Conservation (phyloP, 2,329 filamentous ascomycete genomes). For the Monilinia polystroma region DNA sequence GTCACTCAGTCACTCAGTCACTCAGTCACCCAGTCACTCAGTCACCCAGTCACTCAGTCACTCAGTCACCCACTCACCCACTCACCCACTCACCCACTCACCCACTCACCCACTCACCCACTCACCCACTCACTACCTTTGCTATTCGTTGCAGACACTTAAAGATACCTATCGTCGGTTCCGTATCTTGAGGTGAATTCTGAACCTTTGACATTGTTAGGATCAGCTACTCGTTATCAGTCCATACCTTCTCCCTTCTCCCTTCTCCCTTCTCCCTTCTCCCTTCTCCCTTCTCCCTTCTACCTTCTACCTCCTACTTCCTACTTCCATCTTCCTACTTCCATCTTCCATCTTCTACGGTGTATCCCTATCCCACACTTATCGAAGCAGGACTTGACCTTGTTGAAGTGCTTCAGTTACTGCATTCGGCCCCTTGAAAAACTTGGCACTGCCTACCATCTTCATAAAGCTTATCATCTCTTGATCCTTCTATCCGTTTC, state of each 20-base stretch:
- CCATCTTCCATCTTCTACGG: not conserved
- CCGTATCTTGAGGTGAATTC: not conserved
- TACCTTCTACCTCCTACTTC: not conserved
- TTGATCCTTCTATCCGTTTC: not conserved
- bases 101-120: too few species aligned
- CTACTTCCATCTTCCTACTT: not conserved
- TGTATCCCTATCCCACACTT: not conserved
- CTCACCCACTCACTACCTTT: not conserved
- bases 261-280: too few species aligned
- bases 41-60: too few species aligned
- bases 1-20: too few species aligned
- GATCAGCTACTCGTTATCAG: not conserved
- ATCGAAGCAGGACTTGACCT: not conserved
- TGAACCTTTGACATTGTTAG: not conserved
- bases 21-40: too few species aligned
- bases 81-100: too few species aligned
- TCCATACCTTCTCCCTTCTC: not conserved
- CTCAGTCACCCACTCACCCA: too few species aligned
- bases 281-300: too few species aligned
- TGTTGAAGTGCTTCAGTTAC: not conserved
- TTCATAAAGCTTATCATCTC: slow-evolving; percentile 4
- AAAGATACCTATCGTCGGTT: not conserved
- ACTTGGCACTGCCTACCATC: slow-evolving; percentile 7
- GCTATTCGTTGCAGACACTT: not conserved
- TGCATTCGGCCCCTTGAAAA: not conserved